Percentiles rank a stretch among this genome's conserved stretches.
These are phyloP conservation scores for Cardamine occulta DNA, from an alignment of 345 rosid genomes.

Conservation along the genomic window DNA sequence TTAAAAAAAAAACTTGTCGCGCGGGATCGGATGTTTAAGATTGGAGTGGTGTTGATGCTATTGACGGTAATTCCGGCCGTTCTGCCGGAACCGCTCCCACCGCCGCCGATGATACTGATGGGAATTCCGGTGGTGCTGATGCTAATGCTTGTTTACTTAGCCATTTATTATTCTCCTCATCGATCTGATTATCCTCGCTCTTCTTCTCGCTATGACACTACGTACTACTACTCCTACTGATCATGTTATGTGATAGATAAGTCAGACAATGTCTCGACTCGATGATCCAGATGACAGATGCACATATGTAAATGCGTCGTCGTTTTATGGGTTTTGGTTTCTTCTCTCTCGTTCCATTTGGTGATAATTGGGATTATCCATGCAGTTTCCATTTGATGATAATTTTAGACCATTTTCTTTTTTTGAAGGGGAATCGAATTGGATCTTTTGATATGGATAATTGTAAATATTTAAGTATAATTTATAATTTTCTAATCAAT, in stretches of 20 bases:
- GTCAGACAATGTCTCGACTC: neutral
- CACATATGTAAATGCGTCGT: conserved; percentile 30
- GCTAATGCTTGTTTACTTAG: conserved; percentile 40
- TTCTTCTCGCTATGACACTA: conserved; percentile 14
- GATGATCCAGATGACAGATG: conserved; percentile 16
- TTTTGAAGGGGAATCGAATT: neutral
- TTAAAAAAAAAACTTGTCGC: neutral
- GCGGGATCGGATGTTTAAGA: conserved; percentile 25
- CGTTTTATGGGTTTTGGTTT: conserved; percentile 1
- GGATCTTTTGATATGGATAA: neutral
- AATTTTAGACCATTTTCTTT: neutral
- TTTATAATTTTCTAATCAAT: neutral
- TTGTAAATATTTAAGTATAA: conserved; percentile 7
- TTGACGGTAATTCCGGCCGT: conserved; percentile 37
- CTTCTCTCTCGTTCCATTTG: neutral
- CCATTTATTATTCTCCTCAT: conserved; percentile 37
- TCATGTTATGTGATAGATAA: conserved; percentile 20
- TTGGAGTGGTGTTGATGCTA: conserved; percentile 25
- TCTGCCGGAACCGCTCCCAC: conserved; percentile 40
- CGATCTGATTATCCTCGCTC: neutral
- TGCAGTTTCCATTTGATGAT: conserved; percentile 14
- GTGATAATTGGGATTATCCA: conserved; percentile 23
- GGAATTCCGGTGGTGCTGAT: conserved; percentile 41
- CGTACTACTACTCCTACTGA: neutral
- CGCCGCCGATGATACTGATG: conserved; percentile 44